A percentile compares a stretch with the other conserved stretches of the same genome.
Conservation (phyloP, 2,329 filamentous ascomycete genomes). For the Colletotrichum sp. region DNA sequence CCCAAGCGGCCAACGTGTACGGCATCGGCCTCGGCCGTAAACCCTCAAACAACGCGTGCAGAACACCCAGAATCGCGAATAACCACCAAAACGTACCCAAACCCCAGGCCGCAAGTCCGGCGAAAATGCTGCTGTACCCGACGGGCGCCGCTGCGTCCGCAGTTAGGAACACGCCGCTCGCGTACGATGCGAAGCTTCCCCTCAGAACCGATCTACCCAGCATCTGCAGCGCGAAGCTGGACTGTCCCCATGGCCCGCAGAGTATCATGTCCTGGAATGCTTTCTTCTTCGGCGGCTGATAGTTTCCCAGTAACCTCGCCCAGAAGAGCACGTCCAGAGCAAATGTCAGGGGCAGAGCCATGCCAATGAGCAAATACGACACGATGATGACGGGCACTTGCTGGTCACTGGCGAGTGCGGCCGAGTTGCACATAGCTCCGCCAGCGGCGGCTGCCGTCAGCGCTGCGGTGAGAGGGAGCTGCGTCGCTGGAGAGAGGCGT, state of each 20-base stretch:
- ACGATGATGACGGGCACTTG: constrained; percentile 44
- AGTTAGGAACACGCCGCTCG: constrained; percentile 34
- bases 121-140: constrained; percentile 37
- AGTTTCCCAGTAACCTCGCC: constrained; percentile 27
- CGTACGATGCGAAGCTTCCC: constrained; percentile 33
- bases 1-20: constrained; percentile 37
- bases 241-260: constrained; percentile 43
- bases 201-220: constrained; percentile 36
- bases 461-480: constrained; percentile 42
- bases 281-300: constrained; percentile 26
- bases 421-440: constrained; percentile 36
- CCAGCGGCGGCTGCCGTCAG: constrained; percentile 43
- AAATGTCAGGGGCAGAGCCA: constrained; percentile 35
- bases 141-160: constrained; percentile 33
- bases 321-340: constrained; percentile 37
- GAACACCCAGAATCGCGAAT: constrained; percentile 40
- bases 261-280: constrained; percentile 43
- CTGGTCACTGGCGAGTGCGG: constrained; percentile 28
- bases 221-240: constrained; percentile 40
- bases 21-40: constrained; percentile 23
- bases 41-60: constrained; percentile 21
- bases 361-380: constrained; percentile 41
- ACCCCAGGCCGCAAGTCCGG: constrained; percentile 42
- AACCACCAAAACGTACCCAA: constrained; percentile 45
- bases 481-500: constrained; percentile 34